These are phyloP conservation scores for Lippia alba DNA, from an alignment of 305 asterid species.

Conservation along the genomic window DNA sequence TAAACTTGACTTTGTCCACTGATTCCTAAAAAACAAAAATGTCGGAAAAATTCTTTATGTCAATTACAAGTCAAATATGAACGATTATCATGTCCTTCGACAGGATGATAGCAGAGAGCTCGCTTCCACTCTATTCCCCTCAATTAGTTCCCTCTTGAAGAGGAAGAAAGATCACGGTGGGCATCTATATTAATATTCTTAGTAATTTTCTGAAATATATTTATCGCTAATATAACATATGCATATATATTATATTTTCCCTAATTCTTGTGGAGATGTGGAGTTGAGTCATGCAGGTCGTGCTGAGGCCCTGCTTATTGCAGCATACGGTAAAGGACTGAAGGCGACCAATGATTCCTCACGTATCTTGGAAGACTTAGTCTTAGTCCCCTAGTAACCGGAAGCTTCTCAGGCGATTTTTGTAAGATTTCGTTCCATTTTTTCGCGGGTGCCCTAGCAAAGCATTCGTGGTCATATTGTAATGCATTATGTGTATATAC, in stretches of 20 bases:
- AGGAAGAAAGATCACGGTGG: slow-evolving; percentile 96
- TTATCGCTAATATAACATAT: not conserved
- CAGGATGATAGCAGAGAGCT: slow-evolving; percentile 96
- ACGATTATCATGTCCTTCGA: slow-evolving; percentile 26
- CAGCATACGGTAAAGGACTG: slow-evolving; percentile 86
- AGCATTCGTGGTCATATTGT: not conserved
- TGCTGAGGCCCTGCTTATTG: slow-evolving; percentile 91
- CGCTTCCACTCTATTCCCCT: slow-evolving; percentile 80
- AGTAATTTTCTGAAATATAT: not conserved
- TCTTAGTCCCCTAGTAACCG: slow-evolving; percentile 29
- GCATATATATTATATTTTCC: not conserved
- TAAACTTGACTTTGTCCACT: not conserved
- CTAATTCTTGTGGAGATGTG: not conserved
- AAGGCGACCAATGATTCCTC: slow-evolving; percentile 41
- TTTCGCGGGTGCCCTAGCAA: not conserved
- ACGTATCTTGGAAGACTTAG: slow-evolving; percentile 36
- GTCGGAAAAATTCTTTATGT: not conserved
- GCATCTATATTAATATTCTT: slow-evolving; percentile 25
- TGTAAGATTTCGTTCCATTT: not conserved
- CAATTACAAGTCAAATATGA: slow-evolving; percentile 10
- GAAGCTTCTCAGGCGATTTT: not conserved
- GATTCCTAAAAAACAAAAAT: not conserved
- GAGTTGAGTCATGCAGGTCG: slow-evolving; percentile 56
- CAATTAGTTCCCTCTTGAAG: slow-evolving; percentile 63
- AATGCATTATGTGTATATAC: not conserved